Conservation (phyloP, 2,329 filamentous ascomycete species). For the Aureobasidium sp. region DNA sequence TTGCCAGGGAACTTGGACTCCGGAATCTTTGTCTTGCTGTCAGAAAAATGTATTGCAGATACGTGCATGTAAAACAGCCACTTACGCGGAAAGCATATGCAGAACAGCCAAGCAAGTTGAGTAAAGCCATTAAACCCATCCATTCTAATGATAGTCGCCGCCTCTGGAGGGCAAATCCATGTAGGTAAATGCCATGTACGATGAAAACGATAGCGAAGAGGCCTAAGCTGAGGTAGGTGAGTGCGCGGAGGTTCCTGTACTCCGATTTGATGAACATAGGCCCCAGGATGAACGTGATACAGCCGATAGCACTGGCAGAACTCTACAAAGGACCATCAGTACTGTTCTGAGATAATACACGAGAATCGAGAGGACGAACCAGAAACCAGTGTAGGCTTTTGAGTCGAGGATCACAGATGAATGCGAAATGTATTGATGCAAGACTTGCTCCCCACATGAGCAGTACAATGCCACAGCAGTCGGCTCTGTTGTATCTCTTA, state of each 20-base stretch:
- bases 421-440: slow-evolving; percentile 17
- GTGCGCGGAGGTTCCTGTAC: slow-evolving; percentile 14
- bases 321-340: neutral
- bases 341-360: neutral
- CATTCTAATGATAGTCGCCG: slow-evolving; percentile 14
- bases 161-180: slow-evolving; percentile 14
- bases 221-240: slow-evolving; percentile 16
- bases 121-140: slow-evolving; percentile 15
- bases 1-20: slow-evolving; percentile 13
- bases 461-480: slow-evolving; percentile 17
- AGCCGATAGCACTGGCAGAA: slow-evolving; percentile 14
- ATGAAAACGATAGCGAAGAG: slow-evolving; percentile 16
- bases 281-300: slow-evolving; percentile 15
- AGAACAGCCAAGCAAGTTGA: slow-evolving; percentile 15
- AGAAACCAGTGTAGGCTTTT: slow-evolving; percentile 14
- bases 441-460: slow-evolving; percentile 18
- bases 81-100: slow-evolving; percentile 16
- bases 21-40: slow-evolving; percentile 9
- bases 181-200: slow-evolving; percentile 14
- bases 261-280: slow-evolving; percentile 14
- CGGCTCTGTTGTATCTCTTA: slow-evolving; percentile 14
- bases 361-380: neutral
- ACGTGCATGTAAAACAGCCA: neutral
- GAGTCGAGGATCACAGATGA: slow-evolving; percentile 12
- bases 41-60: neutral